These are phyloP conservation scores for Aspergillus sp. DNA, from an alignment of 2,329 filamentous ascomycete genomes.

Conservation along the genomic window DNA sequence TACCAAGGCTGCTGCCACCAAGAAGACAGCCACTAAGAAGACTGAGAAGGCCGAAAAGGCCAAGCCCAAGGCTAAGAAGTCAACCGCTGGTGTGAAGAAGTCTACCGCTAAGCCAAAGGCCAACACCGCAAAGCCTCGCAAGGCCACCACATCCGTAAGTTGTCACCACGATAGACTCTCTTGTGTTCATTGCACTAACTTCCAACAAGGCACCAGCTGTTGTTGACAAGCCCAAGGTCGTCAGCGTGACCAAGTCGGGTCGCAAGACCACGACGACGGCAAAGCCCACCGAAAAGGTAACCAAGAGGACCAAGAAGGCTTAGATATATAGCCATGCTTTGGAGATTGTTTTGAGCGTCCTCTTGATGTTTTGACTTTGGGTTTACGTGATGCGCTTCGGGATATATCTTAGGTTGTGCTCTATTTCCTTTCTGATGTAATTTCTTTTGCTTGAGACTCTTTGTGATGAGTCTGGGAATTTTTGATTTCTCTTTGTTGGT, in stretches of 20 bases:
- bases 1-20: conserved; percentile 22
- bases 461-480: conserved; percentile 23
- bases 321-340: conserved; percentile 8
- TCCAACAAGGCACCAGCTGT: conserved; percentile 60
- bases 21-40: conserved; percentile 50
- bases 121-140: conserved; percentile 55
- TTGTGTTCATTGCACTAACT: conserved; percentile 20
- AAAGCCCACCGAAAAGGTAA: conserved; percentile 48
- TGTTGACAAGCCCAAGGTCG: conserved; percentile 66
- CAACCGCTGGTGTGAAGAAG: conserved; percentile 48
- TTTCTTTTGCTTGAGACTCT: conserved; percentile 27
- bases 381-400: conserved; percentile 18
- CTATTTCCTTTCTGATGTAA: conserved; percentile 31
- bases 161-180: conserved; percentile 15
- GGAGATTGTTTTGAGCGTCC: conserved; percentile 18
- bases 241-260: conserved; percentile 82
- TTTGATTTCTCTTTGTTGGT: conserved; percentile 26
- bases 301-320: conserved; percentile 49
- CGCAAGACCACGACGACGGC: conserved; percentile 71
- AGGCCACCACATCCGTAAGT: conserved; percentile 47
- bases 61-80: conserved; percentile 47
- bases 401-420: conserved; percentile 24
- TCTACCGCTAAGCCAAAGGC: conserved; percentile 52
- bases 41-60: conserved; percentile 50
- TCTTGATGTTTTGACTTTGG: conserved; percentile 19